A percentile compares a stretch with the other conserved stretches of the same genome.
Conservation (phyloP, 495 filamentous ascomycete genomes). For the Xylaria nigripes region DNA sequence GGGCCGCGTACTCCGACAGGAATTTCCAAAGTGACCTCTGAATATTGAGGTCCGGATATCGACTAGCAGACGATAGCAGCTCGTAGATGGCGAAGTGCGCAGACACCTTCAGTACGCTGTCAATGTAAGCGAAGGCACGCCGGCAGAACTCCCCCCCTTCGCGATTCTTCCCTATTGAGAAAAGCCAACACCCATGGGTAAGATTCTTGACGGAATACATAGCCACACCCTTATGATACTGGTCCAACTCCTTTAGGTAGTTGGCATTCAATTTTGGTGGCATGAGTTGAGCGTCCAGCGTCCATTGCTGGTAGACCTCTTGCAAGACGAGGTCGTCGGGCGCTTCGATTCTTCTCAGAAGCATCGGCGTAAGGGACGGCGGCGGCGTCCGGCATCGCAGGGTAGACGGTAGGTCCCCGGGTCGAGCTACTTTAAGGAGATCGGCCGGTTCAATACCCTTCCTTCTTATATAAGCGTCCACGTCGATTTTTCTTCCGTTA, state of each 20-base stretch:
- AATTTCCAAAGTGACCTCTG: conserved; percentile 23
- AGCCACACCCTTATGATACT: conserved; percentile 21
- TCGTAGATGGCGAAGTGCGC: conserved; percentile 25
- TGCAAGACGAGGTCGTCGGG: conserved; percentile 22
- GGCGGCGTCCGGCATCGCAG: conserved; percentile 32
- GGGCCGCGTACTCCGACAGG: conserved; percentile 20
- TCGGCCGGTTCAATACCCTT: conserved; percentile 29
- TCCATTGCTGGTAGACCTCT: conserved; percentile 24
- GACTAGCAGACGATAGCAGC: conserved; percentile 17
- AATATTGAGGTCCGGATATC: conserved; percentile 24
- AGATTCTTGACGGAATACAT: conserved; percentile 21
- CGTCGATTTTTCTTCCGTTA: conserved; percentile 28
- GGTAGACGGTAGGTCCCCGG: conserved; percentile 25
- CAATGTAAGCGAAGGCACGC: conserved; percentile 16
- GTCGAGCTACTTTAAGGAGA: conserved; percentile 27
- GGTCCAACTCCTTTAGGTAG: conserved; percentile 19
- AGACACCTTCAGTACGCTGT: conserved; percentile 21
- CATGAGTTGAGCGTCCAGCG: conserved; percentile 19
- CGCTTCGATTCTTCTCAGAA: conserved; percentile 11
- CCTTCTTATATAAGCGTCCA: conserved; percentile 29
- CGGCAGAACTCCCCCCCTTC: conserved; percentile 21
- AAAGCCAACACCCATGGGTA: conserved; percentile 25
- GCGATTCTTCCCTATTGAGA: conserved; percentile 19
- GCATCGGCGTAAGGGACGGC: background rate
- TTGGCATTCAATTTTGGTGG: conserved; percentile 19